These are phyloP conservation scores for Cryphonectria parasitica DNA, from an alignment of 2,329 filamentous ascomycete species.

Conservation along the genomic window DNA sequence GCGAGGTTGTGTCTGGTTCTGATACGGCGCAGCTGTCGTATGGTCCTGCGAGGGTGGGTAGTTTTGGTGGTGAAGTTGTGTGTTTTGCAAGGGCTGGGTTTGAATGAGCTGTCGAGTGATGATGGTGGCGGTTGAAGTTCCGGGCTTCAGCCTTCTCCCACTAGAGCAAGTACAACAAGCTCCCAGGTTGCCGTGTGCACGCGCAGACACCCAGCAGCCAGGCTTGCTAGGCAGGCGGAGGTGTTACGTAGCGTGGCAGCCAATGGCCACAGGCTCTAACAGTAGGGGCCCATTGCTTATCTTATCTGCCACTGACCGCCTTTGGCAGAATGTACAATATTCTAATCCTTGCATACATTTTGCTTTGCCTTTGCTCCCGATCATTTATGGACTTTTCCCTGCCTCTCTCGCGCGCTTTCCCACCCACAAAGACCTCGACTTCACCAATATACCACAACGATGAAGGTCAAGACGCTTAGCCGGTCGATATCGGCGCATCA, in stretches of 20 bases:
- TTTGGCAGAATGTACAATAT: neutral
- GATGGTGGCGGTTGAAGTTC: neutral
- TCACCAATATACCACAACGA: neutral
- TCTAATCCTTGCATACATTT: slow-evolving; percentile 6
- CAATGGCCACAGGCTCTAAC: neutral
- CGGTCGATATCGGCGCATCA: slow-evolving; percentile 37
- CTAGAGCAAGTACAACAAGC: neutral
- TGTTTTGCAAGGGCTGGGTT: neutral
- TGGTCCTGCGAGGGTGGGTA: neutral
- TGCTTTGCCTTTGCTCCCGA: neutral
- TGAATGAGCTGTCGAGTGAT: neutral
- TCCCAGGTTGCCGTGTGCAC: slow-evolving; percentile 35
- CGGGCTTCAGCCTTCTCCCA: slow-evolving; percentile 25
- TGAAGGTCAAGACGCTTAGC: slow-evolving; percentile 39
- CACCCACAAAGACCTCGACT: slow-evolving; percentile 3
- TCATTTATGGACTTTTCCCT: slow-evolving; percentile 3
- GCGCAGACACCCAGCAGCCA: slow-evolving; percentile 25
- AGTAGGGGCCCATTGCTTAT: slow-evolving; percentile 7
- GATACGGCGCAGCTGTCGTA: neutral
- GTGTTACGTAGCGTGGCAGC: neutral
- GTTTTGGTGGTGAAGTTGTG: neutral
- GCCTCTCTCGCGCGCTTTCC: neutral
- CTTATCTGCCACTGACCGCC: slow-evolving; percentile 11
- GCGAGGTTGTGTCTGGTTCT: neutral
- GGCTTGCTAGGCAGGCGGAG: neutral